Evolutionary conservation across 495 filamentous ascomycete species (phyloP).

Genomic region (Daldinia decipiens): DNA sequence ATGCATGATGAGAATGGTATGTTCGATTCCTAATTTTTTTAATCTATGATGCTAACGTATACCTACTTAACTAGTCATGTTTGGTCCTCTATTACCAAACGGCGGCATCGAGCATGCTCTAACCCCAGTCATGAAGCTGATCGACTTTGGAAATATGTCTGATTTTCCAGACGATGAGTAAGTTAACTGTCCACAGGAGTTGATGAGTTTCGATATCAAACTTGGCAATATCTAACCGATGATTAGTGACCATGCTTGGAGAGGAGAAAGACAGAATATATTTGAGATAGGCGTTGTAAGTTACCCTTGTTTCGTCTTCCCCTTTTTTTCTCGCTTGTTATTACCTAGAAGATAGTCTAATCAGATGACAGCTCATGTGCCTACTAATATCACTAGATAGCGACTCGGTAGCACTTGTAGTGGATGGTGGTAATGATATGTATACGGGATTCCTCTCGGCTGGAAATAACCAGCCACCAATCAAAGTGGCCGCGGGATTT

Average conservation of each 20-base stretch:
- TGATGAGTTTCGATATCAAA: not conserved
- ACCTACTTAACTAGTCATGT: not conserved
- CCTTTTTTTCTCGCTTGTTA: not conserved
- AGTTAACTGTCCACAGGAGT: not conserved
- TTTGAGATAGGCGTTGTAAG: not conserved
- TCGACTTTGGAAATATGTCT: not conserved
- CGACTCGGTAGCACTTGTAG: no score
- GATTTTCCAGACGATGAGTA: not conserved
- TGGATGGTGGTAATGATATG: no score
- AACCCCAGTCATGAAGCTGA: not conserved
- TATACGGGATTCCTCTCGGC: not conserved
- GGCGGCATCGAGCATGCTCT: not conserved
- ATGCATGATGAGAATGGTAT: constrained; percentile 6
- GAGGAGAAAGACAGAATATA: not conserved
- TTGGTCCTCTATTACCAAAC: not conserved
- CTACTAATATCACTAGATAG: not conserved
- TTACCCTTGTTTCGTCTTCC: not conserved
- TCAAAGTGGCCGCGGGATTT: not conserved
- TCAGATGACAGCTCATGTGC: not conserved
- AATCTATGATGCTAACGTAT: not conserved
- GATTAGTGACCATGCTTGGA: not conserved
- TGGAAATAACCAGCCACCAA: not conserved
- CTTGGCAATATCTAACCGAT: not conserved
- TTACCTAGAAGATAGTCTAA: not conserved
- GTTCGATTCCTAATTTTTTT: not conserved